Percentiles rank a stretch among this genome's conserved stretches.
Evolutionary conservation across 768 basidiomycete species (phyloP).

Genomic region (Leucogyrophana mollusca): DNA sequence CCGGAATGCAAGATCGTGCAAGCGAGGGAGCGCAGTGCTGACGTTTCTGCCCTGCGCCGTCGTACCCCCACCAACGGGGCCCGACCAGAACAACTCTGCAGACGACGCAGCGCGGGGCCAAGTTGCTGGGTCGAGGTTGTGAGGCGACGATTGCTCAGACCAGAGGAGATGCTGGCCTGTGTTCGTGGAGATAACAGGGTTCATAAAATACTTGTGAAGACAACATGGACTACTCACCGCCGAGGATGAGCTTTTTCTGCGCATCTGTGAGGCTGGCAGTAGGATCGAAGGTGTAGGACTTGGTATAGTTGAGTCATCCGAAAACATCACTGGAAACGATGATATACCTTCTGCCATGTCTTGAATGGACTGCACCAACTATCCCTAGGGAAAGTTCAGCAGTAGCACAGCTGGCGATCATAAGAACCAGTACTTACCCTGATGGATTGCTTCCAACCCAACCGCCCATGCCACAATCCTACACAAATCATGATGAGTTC

Average conservation of each 20-base stretch:
- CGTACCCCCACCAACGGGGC: constrained; percentile 38
- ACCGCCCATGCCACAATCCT: constrained; percentile 71
- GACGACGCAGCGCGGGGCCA: constrained; percentile 75
- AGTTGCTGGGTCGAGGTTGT: constrained; percentile 63
- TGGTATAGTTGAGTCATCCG: constrained; percentile 18
- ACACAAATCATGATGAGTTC: neutral
- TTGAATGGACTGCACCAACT: constrained; percentile 83
- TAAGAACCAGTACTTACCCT: constrained; percentile 29
- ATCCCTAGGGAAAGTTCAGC: constrained; percentile 33
- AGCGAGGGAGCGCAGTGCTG: constrained; percentile 52
- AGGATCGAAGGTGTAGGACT: constrained; percentile 73
- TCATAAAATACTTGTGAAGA: neutral
- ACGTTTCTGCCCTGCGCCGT: constrained; percentile 42
- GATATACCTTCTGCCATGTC: constrained; percentile 67
- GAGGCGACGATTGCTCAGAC: constrained; percentile 71
- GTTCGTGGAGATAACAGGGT: neutral
- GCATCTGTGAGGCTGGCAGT: constrained; percentile 48
- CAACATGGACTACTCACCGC: constrained; percentile 44
- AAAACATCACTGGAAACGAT: neutral
- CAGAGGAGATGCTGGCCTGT: constrained; percentile 66
- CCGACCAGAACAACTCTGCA: constrained; percentile 80
- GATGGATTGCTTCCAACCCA: constrained; percentile 57
- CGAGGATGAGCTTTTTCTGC: constrained; percentile 58
- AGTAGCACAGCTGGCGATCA: neutral
- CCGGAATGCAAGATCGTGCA: constrained; percentile 61